phyloP scores from a whole-genome alignment of 768 basidiomycete genomes.

The Chalciporus pseudorubinellus region DNA sequence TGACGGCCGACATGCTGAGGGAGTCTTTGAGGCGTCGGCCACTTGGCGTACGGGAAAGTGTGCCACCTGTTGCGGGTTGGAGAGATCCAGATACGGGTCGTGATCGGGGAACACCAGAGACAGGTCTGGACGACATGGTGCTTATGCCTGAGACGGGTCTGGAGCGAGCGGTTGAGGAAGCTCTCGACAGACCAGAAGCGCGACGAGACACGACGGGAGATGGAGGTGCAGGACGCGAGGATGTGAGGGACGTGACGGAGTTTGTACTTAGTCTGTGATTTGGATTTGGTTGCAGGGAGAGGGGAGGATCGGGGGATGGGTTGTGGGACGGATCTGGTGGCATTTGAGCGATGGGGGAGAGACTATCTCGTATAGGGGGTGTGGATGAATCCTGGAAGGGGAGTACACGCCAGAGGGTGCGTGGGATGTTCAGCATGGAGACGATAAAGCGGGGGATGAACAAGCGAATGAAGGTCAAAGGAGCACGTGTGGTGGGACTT shows the following conservation, averaged over 20 bases:
- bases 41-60: slow-evolving; percentile 16
- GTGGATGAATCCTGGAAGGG: slow-evolving; percentile 34
- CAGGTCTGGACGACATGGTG: slow-evolving; percentile 18
- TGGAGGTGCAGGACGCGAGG: slow-evolving; percentile 58
- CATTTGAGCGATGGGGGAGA: slow-evolving; percentile 33
- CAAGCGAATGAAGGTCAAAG: slow-evolving; percentile 23
- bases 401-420: slow-evolving; percentile 25
- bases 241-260: slow-evolving; percentile 36
- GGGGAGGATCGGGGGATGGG: slow-evolving; percentile 1
- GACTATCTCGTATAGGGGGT: slow-evolving; percentile 32
- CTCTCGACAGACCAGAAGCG: slow-evolving; percentile 32
- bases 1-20: slow-evolving; percentile 13
- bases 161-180: slow-evolving; percentile 19
- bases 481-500: slow-evolving; percentile 25
- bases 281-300: slow-evolving; percentile 1
- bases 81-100: slow-evolving; percentile 12
- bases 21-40: slow-evolving; percentile 17
- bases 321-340: not conserved
- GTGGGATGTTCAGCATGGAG: slow-evolving; percentile 30
- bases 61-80: not conserved
- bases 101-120: slow-evolving; percentile 7
- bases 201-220: slow-evolving; percentile 53
- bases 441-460: slow-evolving; percentile 27
- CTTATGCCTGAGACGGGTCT: slow-evolving; percentile 23
- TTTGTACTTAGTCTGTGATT: slow-evolving; percentile 23